Conservation (phyloP, 768 basidiomycete species). For the Suillus sp. region DNA sequence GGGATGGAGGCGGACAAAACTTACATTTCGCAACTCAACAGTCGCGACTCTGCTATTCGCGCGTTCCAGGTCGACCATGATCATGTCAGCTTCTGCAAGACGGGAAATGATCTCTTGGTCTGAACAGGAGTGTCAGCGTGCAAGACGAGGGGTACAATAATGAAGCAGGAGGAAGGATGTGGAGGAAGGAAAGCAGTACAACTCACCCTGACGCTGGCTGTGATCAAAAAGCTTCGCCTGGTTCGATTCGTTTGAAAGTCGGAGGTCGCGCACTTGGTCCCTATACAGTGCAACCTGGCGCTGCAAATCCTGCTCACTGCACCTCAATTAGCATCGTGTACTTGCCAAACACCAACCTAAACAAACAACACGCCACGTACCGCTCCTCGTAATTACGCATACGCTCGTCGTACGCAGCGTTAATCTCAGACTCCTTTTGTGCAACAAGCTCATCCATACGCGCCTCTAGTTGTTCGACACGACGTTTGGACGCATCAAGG, state of each 20-base stretch:
- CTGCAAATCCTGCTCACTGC: conserved; percentile 89
- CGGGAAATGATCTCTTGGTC: conserved; percentile 92
- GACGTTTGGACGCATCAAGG: conserved; percentile 73
- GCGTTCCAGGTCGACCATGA: conserved; percentile 89
- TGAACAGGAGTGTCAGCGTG: conserved; percentile 28
- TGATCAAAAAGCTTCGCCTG: conserved; percentile 93
- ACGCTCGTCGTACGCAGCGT: conserved; percentile 95
- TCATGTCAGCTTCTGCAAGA: conserved; percentile 92
- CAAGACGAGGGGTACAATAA: background rate
- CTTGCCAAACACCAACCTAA: conserved; percentile 1
- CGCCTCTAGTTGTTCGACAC: conserved; percentile 77
- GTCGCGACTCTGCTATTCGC: conserved; percentile 93
- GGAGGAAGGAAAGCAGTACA: background rate
- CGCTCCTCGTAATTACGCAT: conserved; percentile 95
- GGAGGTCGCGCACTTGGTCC: conserved; percentile 86
- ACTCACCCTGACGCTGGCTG: conserved; percentile 82
- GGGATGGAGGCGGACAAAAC: conserved; percentile 21
- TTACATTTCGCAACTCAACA: conserved; percentile 90
- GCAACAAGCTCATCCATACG: conserved; percentile 96
- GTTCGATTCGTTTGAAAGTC: conserved; percentile 87
- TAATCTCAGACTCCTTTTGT: conserved; percentile 95
- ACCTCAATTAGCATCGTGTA: background rate
- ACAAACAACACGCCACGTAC: conserved; percentile 43
- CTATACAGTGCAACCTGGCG: conserved; percentile 89
- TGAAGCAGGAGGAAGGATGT: background rate